Percentiles rank a stretch among this genome's conserved stretches.
Conservation (phyloP, 108 stramenopile genomes). For the Nannochloropsis granulata region DNA sequence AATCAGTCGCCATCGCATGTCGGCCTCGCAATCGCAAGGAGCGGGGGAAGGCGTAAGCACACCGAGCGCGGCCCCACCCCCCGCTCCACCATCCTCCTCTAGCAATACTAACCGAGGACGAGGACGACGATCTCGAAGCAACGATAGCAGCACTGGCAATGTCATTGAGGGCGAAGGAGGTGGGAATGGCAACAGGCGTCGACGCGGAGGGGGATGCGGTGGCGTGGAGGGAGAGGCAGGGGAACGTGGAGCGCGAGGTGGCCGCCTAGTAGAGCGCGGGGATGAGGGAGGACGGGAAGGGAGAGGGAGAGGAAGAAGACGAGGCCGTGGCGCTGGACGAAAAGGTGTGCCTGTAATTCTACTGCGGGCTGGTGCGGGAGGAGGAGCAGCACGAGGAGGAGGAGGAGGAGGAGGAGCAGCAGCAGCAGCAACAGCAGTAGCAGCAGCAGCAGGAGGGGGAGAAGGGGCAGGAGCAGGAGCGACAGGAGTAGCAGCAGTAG, state of each 20-base stretch:
- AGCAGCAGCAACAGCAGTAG: neutral
- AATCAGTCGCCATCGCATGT: no score
- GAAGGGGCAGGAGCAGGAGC: neutral
- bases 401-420: neutral
- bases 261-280: neutral
- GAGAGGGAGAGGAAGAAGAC: neutral
- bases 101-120: neutral
- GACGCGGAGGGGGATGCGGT: neutral
- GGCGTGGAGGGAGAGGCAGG: neutral
- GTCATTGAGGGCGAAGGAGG: neutral
- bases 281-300: neutral
- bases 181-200: neutral
- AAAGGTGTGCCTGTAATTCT: neutral
- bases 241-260: neutral
- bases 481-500: neutral
- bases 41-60: no score
- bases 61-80: no score
- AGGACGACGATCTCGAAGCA: neutral
- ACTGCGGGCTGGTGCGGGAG: no score
- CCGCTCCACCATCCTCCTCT: neutral
- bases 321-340: neutral
- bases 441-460: neutral
- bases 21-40: no score
- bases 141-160: neutral
- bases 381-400: neutral